Evolutionary conservation across 441 rosid species (phyloP).

Genomic region (Gossypium schwendimanii): DNA sequence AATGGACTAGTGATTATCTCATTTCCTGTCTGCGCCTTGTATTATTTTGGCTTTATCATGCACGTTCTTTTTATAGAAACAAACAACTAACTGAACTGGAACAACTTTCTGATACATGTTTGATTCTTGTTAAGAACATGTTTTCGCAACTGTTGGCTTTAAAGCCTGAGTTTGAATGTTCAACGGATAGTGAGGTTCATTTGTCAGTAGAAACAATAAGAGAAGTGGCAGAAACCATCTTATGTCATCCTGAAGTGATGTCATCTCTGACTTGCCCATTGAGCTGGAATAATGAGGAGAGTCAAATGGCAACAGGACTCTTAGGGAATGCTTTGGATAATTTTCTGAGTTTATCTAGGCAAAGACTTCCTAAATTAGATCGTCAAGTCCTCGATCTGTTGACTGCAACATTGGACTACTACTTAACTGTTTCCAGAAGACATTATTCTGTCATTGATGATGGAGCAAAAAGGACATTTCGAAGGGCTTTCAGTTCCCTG

Average conservation of each 20-base stretch:
- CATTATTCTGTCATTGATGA: constrained; percentile 22
- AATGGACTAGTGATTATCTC: constrained; percentile 32
- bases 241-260: constrained; percentile 58
- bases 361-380: constrained; percentile 50
- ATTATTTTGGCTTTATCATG: constrained; percentile 67
- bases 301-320: constrained; percentile 17
- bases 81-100: constrained; percentile 38
- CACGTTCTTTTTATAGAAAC: constrained; percentile 37
- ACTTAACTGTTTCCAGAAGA: constrained; percentile 34
- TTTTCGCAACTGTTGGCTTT: constrained; percentile 38
- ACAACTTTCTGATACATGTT: constrained; percentile 57
- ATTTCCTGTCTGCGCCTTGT: constrained; percentile 45
- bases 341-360: constrained; percentile 34
- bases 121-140: constrained; percentile 45
- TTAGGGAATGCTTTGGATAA: constrained; percentile 33
- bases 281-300: constrained; percentile 30
- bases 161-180: constrained; percentile 27
- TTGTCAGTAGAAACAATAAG: constrained; percentile 27
- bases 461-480: constrained; percentile 28
- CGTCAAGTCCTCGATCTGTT: constrained; percentile 49
- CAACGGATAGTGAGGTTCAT: constrained; percentile 18
- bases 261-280: constrained; percentile 46
- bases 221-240: constrained; percentile 53
- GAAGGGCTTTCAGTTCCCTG: constrained; percentile 40
- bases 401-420: constrained; percentile 41